Base-by-base conservation (phyloP, 805 yeast species). In the Tetrapisispora namnaoensis region DNA sequence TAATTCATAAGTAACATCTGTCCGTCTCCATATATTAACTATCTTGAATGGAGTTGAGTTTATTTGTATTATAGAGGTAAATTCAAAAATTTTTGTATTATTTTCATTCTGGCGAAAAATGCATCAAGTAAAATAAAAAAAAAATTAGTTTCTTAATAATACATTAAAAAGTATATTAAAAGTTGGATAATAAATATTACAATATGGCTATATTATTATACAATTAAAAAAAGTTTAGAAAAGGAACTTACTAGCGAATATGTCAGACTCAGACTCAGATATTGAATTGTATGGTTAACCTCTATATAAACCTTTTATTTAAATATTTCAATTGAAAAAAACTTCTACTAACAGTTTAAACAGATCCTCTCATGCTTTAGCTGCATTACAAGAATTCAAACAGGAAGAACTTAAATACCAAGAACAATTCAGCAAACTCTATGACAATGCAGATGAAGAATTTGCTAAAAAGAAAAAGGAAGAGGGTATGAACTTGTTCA, bases 401-500 rank as follows among this genome's bases (percentile, higher is more conserved):
- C 65, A 67, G 39, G 88, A 89, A 59, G 86, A 88, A 59, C 62
- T 71, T 22, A 71, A 73, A 42, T 73, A 84, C 53, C 63, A 70
- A 17, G 76, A 78, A 50, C 73, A 76, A 49, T 84, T 86, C 60
- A 75, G 74, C 43, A 65, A 73, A 47, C 61, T 87, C 46, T 73
- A 71, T 53, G 61, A 71, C 47, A 68, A 71, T 47, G 86, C 90
- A 10, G 88, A 85, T 55, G 74, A 76, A 32, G 62, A 65, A 6
- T 58, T 56, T 24, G 62, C 57, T 30, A 64, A 66, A 45, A 57
- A 62, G 27, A 60, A 60, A 50, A 58, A 53, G 37, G 55, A 63
- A 32, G 65, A 76, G 48, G 77, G 80, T 20, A 90, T 90, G 66
- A 86, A 82, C 47, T 72, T 79, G 37, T 89, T 89, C 65, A 74